Evolutionary conservation across 129 eudicot species (phyloP), one percentile per base, ranked within the genome.

Genomic region (Chrysanthemum makinoi): DNA sequence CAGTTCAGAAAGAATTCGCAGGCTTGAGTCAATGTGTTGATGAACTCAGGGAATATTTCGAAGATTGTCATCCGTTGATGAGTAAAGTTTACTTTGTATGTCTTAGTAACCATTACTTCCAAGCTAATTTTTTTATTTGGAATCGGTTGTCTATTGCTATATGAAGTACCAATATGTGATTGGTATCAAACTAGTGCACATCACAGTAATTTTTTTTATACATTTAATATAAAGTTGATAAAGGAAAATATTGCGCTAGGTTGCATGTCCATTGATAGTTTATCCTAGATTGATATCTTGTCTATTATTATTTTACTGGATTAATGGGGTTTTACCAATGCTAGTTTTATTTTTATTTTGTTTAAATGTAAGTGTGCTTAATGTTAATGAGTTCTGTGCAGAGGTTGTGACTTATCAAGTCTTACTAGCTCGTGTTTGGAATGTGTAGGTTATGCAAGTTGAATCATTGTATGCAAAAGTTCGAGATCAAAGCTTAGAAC

Each of bases 71-170:
- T 75, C 88, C 86, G 1, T 77, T 93, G 81, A 80, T 80, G 89
- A 93, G 98, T 81, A 89, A 90, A 89, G 83, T 93, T 66, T 85
- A 87, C 84, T 82, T 93, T 64, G 98, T 93, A 89, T 24, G 98
- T 84, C 58, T 80, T 72, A 52, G 9, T 49, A 20, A 50, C 47
- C 66, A 24, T 20, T 30, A 53, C 19, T 43, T 70, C 10, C 22
- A 55, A 24, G 15, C 35, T 51, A 24, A 22, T 15, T 12, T 22
- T 30, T 17, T 12, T 11, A 3, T 0, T 62, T 1, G 46, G 46
- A 39, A 39, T 39, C 46, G 46, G 46, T 39, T 39, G 10, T 39
- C 46, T 39, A 39, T 39, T 39, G 46, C 46, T 39, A 39, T 39
- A 2, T 39, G 46, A 39, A 39, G 46, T 39, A 39, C 46, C 46